Percentiles rank a stretch among this genome's conserved stretches.
Conservation (phyloP, 805 yeast species). For the Candida rishiriensis region DNA sequence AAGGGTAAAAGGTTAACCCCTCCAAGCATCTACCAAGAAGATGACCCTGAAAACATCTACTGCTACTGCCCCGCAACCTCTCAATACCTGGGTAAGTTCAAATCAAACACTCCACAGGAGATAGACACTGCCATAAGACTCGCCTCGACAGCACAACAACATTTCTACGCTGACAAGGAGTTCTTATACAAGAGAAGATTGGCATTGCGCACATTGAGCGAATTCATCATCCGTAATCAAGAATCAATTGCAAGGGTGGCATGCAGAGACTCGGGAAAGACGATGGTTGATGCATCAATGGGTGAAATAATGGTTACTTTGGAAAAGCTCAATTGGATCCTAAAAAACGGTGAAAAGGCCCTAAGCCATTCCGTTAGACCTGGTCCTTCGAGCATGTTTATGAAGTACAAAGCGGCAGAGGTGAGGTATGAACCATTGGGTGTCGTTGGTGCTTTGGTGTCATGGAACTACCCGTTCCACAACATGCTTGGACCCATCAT, state of each 20-base stretch:
- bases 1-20: conserved; percentile 77
- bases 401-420: conserved; percentile 90
- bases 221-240: conserved; percentile 75
- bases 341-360: conserved; percentile 73
- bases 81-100: conserved; percentile 72
- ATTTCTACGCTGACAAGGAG: conserved; percentile 51
- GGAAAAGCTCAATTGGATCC: conserved; percentile 88
- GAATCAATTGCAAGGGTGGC: conserved; percentile 86
- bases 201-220: conserved; percentile 64
- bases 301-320: conserved; percentile 94
- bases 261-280: conserved; percentile 94
- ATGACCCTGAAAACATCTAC: conserved; percentile 67
- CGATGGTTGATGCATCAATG: conserved; percentile 92
- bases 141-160: conserved; percentile 51
- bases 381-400: conserved; percentile 80
- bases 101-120: conserved; percentile 59
- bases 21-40: conserved; percentile 50
- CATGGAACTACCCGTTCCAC: conserved; percentile 98
- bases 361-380: conserved; percentile 71
- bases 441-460: conserved; percentile 82
- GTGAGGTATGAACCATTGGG: conserved; percentile 92
- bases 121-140: conserved; percentile 60
- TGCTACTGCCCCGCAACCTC: conserved; percentile 97
- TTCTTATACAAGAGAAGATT: conserved; percentile 54
- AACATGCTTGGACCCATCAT: conserved; percentile 89